Percentiles rank a stretch among this genome's conserved stretches.
These are phyloP conservation scores for Agrostemma githago DNA, from an alignment of 148 eudicot species.

Conservation along the genomic window DNA sequence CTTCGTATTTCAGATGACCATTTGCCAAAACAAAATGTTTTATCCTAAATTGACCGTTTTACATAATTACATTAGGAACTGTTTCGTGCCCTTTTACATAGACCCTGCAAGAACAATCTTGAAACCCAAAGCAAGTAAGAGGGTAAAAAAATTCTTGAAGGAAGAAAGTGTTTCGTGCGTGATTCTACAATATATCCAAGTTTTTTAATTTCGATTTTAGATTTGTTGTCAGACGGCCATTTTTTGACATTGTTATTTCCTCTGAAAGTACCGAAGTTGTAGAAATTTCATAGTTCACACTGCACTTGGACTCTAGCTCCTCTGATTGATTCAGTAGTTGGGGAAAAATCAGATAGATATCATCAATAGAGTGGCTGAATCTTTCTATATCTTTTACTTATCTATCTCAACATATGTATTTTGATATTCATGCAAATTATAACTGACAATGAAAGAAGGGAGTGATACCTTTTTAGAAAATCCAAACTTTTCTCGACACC, in stretches of 20 bases:
- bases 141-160: no score
- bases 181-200: no score
- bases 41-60: background rate
- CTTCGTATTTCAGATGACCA: background rate
- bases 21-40: background rate
- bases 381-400: background rate
- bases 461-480: conserved; percentile 41
- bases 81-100: no score
- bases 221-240: no score
- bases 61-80: no score
- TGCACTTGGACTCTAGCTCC: background rate
- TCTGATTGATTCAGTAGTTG: background rate
- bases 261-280: no score
- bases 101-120: no score
- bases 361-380: background rate
- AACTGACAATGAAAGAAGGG: background rate
- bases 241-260: no score
- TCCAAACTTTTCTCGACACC: conserved; percentile 54
- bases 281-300: background rate
- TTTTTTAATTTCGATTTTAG: no score
- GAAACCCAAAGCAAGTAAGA: no score
- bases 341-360: background rate
- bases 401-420: background rate
- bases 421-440: background rate
- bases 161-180: no score